These are phyloP conservation scores for Solanum arcanum DNA, from an alignment of 257 asterid species.

Conservation along the genomic window DNA sequence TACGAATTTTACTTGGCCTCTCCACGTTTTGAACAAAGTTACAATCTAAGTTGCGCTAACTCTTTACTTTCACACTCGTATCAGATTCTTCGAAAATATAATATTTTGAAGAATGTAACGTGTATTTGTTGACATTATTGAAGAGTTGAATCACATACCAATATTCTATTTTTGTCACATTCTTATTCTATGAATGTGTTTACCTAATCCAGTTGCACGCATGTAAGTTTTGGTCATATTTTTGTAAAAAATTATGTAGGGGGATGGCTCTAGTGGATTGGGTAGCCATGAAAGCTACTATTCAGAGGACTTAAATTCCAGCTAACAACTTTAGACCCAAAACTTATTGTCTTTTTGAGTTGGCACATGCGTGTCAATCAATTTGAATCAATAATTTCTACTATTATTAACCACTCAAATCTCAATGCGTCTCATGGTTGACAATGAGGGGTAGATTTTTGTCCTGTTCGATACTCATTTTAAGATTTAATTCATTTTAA, in stretches of 20 bases:
- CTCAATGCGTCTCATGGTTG: background rate
- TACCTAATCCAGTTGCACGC: background rate
- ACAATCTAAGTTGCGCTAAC: background rate
- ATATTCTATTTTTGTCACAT: background rate
- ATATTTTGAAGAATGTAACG: rapidly evolving
- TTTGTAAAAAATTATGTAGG: background rate
- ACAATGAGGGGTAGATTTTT: background rate
- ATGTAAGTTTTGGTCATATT: background rate
- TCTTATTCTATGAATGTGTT: background rate
- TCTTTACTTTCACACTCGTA: rapidly evolving
- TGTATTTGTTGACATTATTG: rapidly evolving
- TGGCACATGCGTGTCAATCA: background rate
- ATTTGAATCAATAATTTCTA: background rate
- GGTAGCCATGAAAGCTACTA: background rate
- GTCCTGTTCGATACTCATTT: rapidly evolving
- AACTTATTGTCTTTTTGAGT: background rate
- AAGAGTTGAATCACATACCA: background rate
- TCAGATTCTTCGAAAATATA: rapidly evolving
- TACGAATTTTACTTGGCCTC: background rate
- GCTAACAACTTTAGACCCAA: background rate
- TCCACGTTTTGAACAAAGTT: background rate
- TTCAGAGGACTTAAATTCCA: background rate
- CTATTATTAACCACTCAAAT: background rate
- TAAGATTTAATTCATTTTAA: rapidly evolving
- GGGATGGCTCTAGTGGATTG: background rate